Evolutionary conservation across 768 basidiomycete species (phyloP).

Genomic region (Boletellus emodensis): DNA sequence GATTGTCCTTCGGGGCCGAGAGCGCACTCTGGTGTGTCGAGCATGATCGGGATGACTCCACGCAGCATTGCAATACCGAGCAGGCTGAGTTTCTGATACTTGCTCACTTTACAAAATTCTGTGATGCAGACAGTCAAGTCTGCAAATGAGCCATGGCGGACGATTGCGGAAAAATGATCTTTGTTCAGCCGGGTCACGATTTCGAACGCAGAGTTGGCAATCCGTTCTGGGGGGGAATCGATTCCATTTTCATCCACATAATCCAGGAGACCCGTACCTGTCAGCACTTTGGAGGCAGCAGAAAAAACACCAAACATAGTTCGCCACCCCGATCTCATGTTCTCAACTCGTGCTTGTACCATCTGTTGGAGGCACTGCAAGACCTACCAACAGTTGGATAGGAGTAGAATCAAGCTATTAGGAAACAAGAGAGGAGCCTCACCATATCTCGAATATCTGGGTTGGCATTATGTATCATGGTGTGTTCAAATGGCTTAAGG

Average conservation of each 20-base stretch:
- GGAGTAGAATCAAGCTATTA: constrained; percentile 2
- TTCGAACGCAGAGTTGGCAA: constrained; percentile 92
- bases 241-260: not conserved
- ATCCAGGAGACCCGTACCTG: constrained; percentile 47
- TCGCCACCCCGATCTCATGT: constrained; percentile 96
- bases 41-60: constrained; percentile 88
- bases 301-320: constrained; percentile 99
- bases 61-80: constrained; percentile 96
- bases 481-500: constrained; percentile 95
- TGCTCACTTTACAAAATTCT: constrained; percentile 99
- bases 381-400: constrained; percentile 49
- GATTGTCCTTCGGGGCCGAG: constrained; percentile 31
- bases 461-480: constrained; percentile 95
- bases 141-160: constrained; percentile 90
- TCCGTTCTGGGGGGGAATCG: constrained; percentile 56
- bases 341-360: constrained; percentile 92
- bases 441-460: constrained; percentile 97
- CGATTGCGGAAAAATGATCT: constrained; percentile 87
- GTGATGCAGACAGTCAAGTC: constrained; percentile 97
- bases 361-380: constrained; percentile 98
- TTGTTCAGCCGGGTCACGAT: constrained; percentile 89
- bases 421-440: constrained; percentile 3
- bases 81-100: constrained; percentile 97
- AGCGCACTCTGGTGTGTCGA: constrained; percentile 70
- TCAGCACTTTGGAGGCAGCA: constrained; percentile 88